Conservation (phyloP, 495 filamentous ascomycete species). For the Hypomontagnella submonticulosa region DNA sequence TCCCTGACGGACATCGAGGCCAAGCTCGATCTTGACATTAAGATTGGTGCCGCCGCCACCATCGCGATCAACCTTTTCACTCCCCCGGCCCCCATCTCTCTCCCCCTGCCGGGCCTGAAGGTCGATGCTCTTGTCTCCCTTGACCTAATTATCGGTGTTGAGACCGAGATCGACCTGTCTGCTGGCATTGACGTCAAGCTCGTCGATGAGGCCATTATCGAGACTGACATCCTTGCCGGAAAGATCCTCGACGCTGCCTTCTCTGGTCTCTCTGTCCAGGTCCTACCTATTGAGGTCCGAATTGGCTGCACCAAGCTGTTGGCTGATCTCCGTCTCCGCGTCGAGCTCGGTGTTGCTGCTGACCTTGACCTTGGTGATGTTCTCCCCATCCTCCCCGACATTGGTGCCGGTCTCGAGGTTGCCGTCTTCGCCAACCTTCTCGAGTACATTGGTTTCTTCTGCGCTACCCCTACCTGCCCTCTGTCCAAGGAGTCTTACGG, state of each 20-base stretch:
- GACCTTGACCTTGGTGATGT: slow-evolving; percentile 42
- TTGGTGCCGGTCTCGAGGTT: slow-evolving; percentile 54
- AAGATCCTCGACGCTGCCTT: slow-evolving; percentile 51
- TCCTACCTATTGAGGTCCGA: slow-evolving; percentile 47
- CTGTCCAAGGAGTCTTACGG: slow-evolving; percentile 51
- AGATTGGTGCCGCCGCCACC: slow-evolving; percentile 48
- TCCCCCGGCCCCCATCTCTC: slow-evolving; percentile 41
- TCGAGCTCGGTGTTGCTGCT: slow-evolving; percentile 44
- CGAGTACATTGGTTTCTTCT: slow-evolving; percentile 56
- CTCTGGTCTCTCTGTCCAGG: slow-evolving; percentile 46
- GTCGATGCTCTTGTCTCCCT: slow-evolving; percentile 53
- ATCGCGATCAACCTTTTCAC: slow-evolving; percentile 53
- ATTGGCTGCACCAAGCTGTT: slow-evolving; percentile 49
- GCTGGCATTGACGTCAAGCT: slow-evolving; percentile 56
- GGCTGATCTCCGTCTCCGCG: slow-evolving; percentile 48
- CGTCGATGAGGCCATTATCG: slow-evolving; percentile 51
- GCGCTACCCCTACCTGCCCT: slow-evolving; percentile 44
- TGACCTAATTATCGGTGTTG: slow-evolving; percentile 54
- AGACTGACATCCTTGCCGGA: slow-evolving; percentile 54
- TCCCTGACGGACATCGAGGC: slow-evolving; percentile 50
- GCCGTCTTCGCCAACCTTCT: slow-evolving; percentile 56
- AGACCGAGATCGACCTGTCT: slow-evolving; percentile 53
- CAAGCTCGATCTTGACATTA: slow-evolving; percentile 50
- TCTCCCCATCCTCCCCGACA: slow-evolving; percentile 45
- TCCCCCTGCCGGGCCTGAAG: slow-evolving; percentile 50